Evolutionary conservation across 2,329 filamentous ascomycete genomes (phyloP).

Genomic region (Alternaria consortialis): DNA sequence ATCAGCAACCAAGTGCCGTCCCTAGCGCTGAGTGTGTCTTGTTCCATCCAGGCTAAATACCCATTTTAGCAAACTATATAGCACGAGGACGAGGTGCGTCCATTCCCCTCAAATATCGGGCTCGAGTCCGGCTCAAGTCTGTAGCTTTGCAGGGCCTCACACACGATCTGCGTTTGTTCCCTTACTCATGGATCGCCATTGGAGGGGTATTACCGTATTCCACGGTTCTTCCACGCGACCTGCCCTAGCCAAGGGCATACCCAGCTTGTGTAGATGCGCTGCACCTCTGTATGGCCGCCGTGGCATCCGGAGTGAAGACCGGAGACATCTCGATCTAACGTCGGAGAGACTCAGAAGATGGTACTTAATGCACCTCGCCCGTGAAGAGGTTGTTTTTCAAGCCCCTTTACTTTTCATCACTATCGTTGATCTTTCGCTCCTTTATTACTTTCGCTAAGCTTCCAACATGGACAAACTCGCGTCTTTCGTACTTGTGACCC

Average conservation of each 20-base stretch:
- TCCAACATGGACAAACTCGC: slow-evolving; percentile 12
- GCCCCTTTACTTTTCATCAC: neutral
- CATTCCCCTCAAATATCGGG: slow-evolving; percentile 6
- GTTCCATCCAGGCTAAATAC: slow-evolving; percentile 12
- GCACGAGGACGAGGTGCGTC: slow-evolving; percentile 1
- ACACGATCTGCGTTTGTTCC: neutral
- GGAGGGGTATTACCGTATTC: neutral
- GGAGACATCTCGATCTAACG: slow-evolving; percentile 1
- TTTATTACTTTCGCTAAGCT: neutral
- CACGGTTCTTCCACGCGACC: neutral
- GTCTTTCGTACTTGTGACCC: slow-evolving; percentile 5
- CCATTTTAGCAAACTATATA: slow-evolving; percentile 5
- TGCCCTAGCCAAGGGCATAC: neutral
- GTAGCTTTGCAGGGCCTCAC: neutral
- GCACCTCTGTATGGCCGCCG: neutral
- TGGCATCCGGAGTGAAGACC: neutral
- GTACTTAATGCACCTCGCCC: slow-evolving; percentile 2
- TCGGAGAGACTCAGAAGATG: neutral
- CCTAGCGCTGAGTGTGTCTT: neutral
- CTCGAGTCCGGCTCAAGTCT: neutral
- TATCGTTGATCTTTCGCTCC: neutral
- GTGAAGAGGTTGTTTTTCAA: neutral
- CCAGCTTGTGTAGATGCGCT: neutral
- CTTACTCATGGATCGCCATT: neutral
- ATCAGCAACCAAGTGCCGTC: slow-evolving; percentile 1